A percentile compares a stretch with the other conserved stretches of the same genome.
Conservation (phyloP, 192 early-diverging fungal species). For the Mortierella claussenii region DNA sequence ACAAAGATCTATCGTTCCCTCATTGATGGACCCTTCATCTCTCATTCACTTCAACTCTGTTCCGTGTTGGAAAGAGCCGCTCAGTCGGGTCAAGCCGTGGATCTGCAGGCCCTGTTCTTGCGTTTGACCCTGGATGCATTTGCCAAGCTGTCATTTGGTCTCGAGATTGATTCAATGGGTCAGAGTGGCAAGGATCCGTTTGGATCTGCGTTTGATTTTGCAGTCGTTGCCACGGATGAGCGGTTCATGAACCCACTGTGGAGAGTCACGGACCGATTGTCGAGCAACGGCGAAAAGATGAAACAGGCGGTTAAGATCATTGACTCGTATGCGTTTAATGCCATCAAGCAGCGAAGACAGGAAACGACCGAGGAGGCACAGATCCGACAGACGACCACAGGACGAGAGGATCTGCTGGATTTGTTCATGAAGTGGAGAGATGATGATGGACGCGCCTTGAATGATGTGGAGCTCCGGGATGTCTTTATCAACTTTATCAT, state of each 20-base stretch:
- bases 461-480: conserved; percentile 56
- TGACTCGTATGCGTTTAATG: conserved; percentile 40
- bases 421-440: conserved; percentile 58
- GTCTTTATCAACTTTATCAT: conserved; percentile 59
- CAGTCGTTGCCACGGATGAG: conserved; percentile 45
- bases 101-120: conserved; percentile 58
- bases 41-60: conserved; percentile 28
- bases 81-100: conserved; percentile 22
- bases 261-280: conserved; percentile 45
- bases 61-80: conserved; percentile 33
- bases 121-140: conserved; percentile 60
- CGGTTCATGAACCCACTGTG: conserved; percentile 49
- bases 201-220: conserved; percentile 63
- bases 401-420: conserved; percentile 54
- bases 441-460: conserved; percentile 51
- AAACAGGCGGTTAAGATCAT: conserved; percentile 22
- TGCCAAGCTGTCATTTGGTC: conserved; percentile 58
- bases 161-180: conserved; percentile 55
- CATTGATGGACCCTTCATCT: conserved; percentile 37
- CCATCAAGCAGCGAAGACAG: conserved; percentile 39
- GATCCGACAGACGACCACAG: neutral
- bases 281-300: conserved; percentile 15
- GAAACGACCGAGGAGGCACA: conserved; percentile 18
- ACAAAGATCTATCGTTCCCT: conserved; percentile 48
- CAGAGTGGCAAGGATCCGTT: conserved; percentile 54